Evolutionary conservation across 441 rosid genomes (phyloP), one percentile per base, ranked within the genome.

Genomic region (Populus hybrid): DNA sequence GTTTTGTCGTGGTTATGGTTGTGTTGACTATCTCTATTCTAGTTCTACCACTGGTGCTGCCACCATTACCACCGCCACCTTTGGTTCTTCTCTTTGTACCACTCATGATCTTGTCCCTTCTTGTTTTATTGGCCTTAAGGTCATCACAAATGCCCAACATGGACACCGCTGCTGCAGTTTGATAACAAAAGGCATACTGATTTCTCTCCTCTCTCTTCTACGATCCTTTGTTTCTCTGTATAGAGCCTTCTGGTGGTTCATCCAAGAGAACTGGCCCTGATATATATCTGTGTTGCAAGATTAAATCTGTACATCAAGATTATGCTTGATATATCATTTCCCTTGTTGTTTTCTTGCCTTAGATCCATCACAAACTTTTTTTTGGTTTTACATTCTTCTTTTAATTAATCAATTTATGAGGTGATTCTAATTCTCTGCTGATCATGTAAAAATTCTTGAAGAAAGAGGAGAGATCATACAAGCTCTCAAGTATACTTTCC

Each of bases 61-160:
- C 87, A 38, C 82, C 85, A 23, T 20, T 85, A 16, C 82, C 82
- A 0, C 83, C 87, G 14, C 87, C 85, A 21, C 87, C 87, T 1
- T 9, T 59, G 59, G 50, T 71, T 67, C 54, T 82, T 64, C 80
- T 85, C 34, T 6, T 70, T 23, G 24, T 79, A 36, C 87, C 87
- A 2, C 75, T 85, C 35, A n/a, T 85, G 34, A 80, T 85, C 70
- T 4, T 85, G 79, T 28, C n/a, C n/a, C n/a, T 81, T 72, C 78
- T 85, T 24, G 10, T 78, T 9, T 12, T 76, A 10, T 38, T 78
- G 46, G 86, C 84, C 38, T 72, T 77, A 16, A 26, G 70, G 72
- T 75, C 79, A 14, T 67, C 72, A 21, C 78, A 68, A 42, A 30
- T 32, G 46, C 78, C 78, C 6, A 63, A 21, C 42, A 11, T 67